A percentile compares a stretch with the other conserved stretches of the same genome.
These are phyloP conservation scores for Synchytrium microbalum DNA, from an alignment of 371 early-diverging fungal species.

Conservation along the genomic window DNA sequence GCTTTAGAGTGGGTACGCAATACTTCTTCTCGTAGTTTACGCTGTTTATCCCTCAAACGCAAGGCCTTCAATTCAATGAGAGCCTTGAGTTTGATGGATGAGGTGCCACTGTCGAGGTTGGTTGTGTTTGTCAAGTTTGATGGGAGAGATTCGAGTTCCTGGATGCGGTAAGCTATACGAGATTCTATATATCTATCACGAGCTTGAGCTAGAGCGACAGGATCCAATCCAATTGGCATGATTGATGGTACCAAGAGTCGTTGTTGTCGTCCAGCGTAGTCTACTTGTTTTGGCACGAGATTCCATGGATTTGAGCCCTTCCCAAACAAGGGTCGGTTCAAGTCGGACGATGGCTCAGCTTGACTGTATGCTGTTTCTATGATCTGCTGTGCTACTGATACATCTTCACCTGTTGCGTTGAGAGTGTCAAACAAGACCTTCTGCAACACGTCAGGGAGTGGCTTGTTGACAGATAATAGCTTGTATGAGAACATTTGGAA, in stretches of 20 bases:
- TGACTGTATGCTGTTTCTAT: conserved; percentile 11
- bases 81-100: conserved; percentile 49
- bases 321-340: not conserved
- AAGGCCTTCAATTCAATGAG: conserved; percentile 77
- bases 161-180: conserved; percentile 64
- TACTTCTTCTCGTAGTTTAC: conserved; percentile 71
- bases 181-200: conserved; percentile 60
- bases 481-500: conserved; percentile 77
- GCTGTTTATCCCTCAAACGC: conserved; percentile 66
- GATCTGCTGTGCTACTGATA: conserved; percentile 10
- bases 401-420: not conserved
- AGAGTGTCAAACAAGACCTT: conserved; percentile 16
- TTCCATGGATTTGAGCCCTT: not conserved
- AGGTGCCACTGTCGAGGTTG: conserved; percentile 8
- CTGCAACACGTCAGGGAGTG: conserved; percentile 63
- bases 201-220: conserved; percentile 58
- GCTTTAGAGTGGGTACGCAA: conserved; percentile 36
- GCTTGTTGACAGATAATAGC: conserved; percentile 68
- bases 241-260: conserved; percentile 37
- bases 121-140: conserved; percentile 44
- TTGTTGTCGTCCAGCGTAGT: conserved; percentile 9
- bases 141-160: conserved; percentile 62
- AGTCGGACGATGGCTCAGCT: conserved; percentile 2
- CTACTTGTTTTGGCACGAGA: conserved; percentile 1
- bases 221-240: conserved; percentile 71